Base-by-base conservation (phyloP, 805 yeast genomes). In the Metschnikowia bowlesiae region DNA sequence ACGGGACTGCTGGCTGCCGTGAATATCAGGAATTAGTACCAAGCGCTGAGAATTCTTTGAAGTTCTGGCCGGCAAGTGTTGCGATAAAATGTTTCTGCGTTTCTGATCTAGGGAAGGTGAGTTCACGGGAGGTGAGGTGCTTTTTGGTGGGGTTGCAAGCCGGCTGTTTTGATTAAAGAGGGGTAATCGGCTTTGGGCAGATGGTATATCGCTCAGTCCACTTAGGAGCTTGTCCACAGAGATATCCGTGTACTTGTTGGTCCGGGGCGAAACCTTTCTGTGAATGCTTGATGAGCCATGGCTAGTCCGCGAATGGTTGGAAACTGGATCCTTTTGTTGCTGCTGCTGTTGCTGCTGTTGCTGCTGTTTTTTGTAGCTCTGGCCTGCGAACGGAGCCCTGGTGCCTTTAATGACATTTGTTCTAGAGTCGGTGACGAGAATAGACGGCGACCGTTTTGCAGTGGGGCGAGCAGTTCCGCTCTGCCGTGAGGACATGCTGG, bases 401-500 rank as follows among this genome's bases (percentile, higher is more conserved):
- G 76, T 70, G 28, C 79, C 76, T 54, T 75, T 74, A 22, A 72
- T 67, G 48, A 68, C 73, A 51, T 71, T 71, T 48, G 82, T 77
- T 53, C 98, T 75, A 2, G 88, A 82, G 69, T 91, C 98, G 0
- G 98, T 92, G 36, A 91, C 98, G 50, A 91, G 75, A 62, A 91
- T 91, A 1, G 96, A 88, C 9, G 98, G 97, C 31, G 97, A 88
- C 59, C 97, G 71, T 60, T 87, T 88, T 11, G 96, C 89, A 6
- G 87, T 83, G 3, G 87, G 84, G 50, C 76, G 63, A 50, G 52
- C 35, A 8, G 52, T 30, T 44, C 56, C 54, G 41, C 42, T 51
- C 31, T 33, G 53, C 31, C 54, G 52, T 28, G 45, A 38, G 30
- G 58, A 48, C 58, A 55, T 56, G 39, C 45, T 46, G 13, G 14